Percentiles rank a stretch among this genome's conserved stretches.
phyloP scores from a whole-genome alignment of 257 asterid genomes.

The Gardenia jasminoides region DNA sequence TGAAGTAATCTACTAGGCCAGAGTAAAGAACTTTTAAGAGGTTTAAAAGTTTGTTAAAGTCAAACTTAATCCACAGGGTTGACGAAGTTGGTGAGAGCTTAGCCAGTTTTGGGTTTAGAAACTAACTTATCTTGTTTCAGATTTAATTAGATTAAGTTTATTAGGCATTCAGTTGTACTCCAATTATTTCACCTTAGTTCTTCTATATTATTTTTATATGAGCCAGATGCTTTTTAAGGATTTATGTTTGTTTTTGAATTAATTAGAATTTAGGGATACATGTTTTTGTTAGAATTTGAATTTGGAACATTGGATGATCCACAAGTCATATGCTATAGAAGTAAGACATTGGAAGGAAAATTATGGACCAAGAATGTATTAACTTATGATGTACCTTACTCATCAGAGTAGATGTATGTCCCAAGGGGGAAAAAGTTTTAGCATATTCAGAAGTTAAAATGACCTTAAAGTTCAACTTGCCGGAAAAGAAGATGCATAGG shows the following conservation, averaged over 20 bases:
- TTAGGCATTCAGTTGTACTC: not conserved
- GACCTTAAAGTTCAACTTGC: not conserved
- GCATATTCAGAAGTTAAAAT: not conserved
- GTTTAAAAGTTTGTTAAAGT: not conserved
- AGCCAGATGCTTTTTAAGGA: not conserved
- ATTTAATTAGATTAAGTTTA: not conserved
- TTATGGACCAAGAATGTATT: not conserved
- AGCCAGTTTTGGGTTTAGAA: not conserved
- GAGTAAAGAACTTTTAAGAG: not conserved
- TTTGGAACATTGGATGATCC: not conserved
- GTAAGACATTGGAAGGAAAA: not conserved
- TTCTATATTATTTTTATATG: not conserved
- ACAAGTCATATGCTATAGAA: not conserved
- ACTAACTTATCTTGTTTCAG: not conserved
- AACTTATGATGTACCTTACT: not conserved
- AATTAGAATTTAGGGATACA: too few relatives aligned
- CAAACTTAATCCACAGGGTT: not conserved
- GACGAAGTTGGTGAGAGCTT: not conserved
- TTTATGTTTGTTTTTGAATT: not conserved
- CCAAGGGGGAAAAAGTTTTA: too few relatives aligned
- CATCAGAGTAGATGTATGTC: not conserved
- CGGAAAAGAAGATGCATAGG: not conserved
- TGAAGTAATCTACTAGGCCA: too few relatives aligned
- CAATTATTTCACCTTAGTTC: not conserved
- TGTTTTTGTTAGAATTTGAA: not conserved